Conservation (phyloP, 2,329 filamentous ascomycete species). For the Pleurostoma richardsiae region DNA sequence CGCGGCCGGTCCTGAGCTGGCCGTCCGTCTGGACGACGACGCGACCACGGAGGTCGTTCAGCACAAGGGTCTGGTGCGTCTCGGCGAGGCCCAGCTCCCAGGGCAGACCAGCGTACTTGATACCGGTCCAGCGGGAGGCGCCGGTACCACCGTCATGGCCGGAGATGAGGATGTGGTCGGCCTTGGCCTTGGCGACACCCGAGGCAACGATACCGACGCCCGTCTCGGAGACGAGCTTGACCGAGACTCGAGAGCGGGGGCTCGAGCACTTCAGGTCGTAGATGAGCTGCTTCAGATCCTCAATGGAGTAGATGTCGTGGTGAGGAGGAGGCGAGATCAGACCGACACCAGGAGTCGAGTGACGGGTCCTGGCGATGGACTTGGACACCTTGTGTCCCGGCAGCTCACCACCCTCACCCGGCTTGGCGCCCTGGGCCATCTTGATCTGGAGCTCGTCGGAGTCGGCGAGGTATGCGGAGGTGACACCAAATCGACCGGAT, state of each 20-base stretch:
- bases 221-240: conserved; percentile 96
- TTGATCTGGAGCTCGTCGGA: conserved; percentile 97
- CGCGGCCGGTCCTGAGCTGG: conserved; percentile 85
- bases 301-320: conserved; percentile 98
- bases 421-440: conserved; percentile 98
- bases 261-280: conserved; percentile 97
- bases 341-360: conserved; percentile 94
- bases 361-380: conserved; percentile 87
- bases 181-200: conserved; percentile 95
- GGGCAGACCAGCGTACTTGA: conserved; percentile 95
- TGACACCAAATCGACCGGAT: conserved; percentile 93
- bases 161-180: conserved; percentile 93
- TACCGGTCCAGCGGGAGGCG: conserved; percentile 95
- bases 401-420: conserved; percentile 94
- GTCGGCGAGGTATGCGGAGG: conserved; percentile 88
- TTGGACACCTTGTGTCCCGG: conserved; percentile 95
- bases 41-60: conserved; percentile 93
- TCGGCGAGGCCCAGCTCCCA: conserved; percentile 97
- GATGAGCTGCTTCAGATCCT: conserved; percentile 95
- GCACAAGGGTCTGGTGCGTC: conserved; percentile 91
- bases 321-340: conserved; percentile 94
- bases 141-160: conserved; percentile 96
- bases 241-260: conserved; percentile 84
- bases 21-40: conserved; percentile 96
- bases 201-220: conserved; percentile 97